Evolutionary conservation across 352 stramenopile genomes (phyloP).

Genomic region (Plasmopara halstedii): DNA sequence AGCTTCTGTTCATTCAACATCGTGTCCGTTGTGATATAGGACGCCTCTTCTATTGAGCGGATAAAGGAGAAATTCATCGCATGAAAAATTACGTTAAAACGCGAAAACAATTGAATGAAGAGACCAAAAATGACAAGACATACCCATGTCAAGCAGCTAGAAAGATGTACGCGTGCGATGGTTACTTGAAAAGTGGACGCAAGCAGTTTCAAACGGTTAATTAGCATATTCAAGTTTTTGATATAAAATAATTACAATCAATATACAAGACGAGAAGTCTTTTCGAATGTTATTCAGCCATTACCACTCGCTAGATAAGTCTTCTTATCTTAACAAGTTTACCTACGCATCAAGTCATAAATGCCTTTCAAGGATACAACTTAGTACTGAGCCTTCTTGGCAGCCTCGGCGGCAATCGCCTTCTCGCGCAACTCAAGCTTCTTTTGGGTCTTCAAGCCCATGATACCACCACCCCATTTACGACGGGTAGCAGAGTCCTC

Average conservation of each 20-base stretch:
- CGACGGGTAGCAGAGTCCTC: constrained; percentile 86
- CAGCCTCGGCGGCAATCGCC: constrained; percentile 94
- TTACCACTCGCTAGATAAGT: constrained; percentile 20
- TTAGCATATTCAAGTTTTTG: too few species aligned
- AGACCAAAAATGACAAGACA: constrained; percentile 1
- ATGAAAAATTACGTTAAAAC: background rate
- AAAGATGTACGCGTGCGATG: constrained; percentile 1
- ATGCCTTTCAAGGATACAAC: constrained; percentile 6
- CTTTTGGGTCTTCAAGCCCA: constrained; percentile 99
- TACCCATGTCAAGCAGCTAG: constrained; percentile 5
- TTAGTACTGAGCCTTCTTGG: constrained; percentile 98
- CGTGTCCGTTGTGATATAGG: constrained; percentile 9
- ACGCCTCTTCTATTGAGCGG: constrained; percentile 3
- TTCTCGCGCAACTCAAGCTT: constrained; percentile 98
- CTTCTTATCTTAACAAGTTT: background rate
- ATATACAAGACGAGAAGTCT: background rate
- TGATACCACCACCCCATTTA: constrained; percentile 99
- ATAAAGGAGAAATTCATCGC: background rate
- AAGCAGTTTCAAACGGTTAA: constrained; percentile 17
- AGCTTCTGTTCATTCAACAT: constrained; percentile 1
- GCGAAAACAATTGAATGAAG: background rate
- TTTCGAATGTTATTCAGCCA: constrained; percentile 34
- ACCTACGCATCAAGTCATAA: constrained; percentile 6
- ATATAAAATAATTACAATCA: too few species aligned
- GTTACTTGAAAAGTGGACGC: constrained; percentile 12